Evolutionary conservation across 257 asterid genomes (phyloP).

Genomic region (Scutellaria baicalensis): DNA sequence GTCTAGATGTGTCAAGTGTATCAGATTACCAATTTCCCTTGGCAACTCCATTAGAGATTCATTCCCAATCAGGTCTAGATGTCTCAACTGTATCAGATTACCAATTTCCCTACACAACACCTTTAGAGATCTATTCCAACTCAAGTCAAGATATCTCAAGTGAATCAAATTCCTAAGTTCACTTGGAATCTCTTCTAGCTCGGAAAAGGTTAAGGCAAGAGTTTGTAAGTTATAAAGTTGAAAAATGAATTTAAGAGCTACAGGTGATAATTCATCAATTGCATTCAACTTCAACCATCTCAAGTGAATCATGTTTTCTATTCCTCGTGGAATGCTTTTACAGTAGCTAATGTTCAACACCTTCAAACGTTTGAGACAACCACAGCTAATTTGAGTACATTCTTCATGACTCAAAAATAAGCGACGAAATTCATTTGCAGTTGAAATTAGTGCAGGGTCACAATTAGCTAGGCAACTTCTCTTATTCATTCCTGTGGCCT

Average conservation of each 20-base stretch:
- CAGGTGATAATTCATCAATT: not conserved
- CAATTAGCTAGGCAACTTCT: not conserved
- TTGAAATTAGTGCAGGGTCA: not conserved
- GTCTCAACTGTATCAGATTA: no score
- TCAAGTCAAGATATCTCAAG: no score
- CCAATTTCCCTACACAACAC: not conserved
- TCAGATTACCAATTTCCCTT: no score
- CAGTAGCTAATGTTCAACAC: not conserved
- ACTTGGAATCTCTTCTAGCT: not conserved
- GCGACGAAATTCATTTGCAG: not conserved
- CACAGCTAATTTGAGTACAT: not conserved
- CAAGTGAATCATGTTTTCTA: constrained; percentile 17
- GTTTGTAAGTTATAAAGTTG: not conserved
- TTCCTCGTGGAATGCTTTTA: constrained; percentile 7
- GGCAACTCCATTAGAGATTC: no score
- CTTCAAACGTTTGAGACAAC: not conserved
- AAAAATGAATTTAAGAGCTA: no score
- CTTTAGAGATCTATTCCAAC: no score
- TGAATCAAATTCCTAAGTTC: not conserved
- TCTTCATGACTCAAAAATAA: not conserved
- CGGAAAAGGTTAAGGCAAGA: not conserved
- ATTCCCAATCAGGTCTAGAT: no score
- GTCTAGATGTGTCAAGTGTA: not conserved
- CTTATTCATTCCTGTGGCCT: not conserved
- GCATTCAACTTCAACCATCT: constrained; percentile 10